These are phyloP conservation scores for Hypoxylon fuscum DNA, from an alignment of 495 filamentous ascomycete genomes.

Conservation along the genomic window DNA sequence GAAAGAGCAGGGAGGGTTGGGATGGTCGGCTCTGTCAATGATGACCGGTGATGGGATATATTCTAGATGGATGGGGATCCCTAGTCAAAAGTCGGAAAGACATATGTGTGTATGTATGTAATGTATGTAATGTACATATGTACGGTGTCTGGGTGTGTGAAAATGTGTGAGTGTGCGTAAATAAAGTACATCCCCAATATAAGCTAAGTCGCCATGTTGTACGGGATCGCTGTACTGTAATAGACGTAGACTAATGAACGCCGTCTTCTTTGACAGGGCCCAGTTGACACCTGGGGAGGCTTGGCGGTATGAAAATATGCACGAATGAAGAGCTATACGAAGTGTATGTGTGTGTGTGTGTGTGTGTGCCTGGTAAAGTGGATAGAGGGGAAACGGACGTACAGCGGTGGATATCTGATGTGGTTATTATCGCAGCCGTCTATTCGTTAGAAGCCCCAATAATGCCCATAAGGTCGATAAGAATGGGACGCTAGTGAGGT, in stretches of 20 bases:
- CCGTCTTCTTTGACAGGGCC: conserved; percentile 28
- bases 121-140: neutral
- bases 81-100: conserved; percentile 36
- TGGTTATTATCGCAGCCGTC: conserved; percentile 34
- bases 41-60: conserved; percentile 37
- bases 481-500: conserved; percentile 37
- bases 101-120: conserved; percentile 11
- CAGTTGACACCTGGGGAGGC: conserved; percentile 36
- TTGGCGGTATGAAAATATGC: conserved; percentile 43
- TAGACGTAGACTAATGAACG: neutral
- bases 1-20: conserved; percentile 32
- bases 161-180: conserved; percentile 3
- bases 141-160: neutral
- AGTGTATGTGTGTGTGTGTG: conserved; percentile 24
- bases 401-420: conserved; percentile 37
- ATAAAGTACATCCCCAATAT: too few relatives aligned
- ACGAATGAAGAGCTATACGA: conserved; percentile 44
- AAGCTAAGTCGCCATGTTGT: conserved; percentile 3
- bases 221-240: neutral
- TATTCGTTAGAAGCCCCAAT: conserved; percentile 24
- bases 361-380: conserved; percentile 50
- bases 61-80: conserved; percentile 34
- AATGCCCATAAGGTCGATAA: conserved; percentile 28
- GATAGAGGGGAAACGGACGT: conserved; percentile 36
- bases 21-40: conserved; percentile 37